Evolutionary conservation across 306 rosid species (phyloP), one percentile per base, ranked within the genome.

Genomic region (Cyamopsis tetragonoloba): DNA sequence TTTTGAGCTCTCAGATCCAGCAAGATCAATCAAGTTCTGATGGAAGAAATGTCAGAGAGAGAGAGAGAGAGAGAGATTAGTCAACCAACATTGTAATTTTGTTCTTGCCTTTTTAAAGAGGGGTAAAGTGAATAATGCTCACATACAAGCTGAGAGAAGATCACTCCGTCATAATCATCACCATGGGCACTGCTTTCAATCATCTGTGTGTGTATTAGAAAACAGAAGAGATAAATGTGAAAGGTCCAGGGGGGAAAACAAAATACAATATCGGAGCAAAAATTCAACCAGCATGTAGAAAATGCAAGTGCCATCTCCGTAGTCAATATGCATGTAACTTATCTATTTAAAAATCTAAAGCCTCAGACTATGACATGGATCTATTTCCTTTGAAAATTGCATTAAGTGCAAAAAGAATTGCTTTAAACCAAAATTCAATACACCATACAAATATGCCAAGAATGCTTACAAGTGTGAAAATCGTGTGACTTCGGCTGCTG

Each of bases 1-100:
- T 83, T 95, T 95, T 2, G 99, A 95, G 85, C 99, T 95, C 85
- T 95, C 99, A 47, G 99, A 95, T 68, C 99, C 99, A 78, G 99
- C 99, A 32, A 95, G 87, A 85, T 95, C 99, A 10, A 95, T 95
- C 83, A 91, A 86, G 75, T 95, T 95, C 99, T 95, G 73, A 66
- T 30, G 17, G 15, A 58, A 64, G 68, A 66, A 70, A 44, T n/a
- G n/a, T 42, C 26, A 54, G 37, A 64, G 4, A 48, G 43, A 76
- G 55, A 74, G 0, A 4, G 7, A 2, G 7, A 37, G 31, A 19
- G 30, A 26, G 44, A 56, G 19, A 41, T 48, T 71, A 79, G 57
- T 9, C 59, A 27, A 5, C 9, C 14, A 60, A 58, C 17, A 9
- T 11, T 18, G 65, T 58, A 30, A 1, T 2, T 58, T 28, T 19